These are phyloP conservation scores for Zymoseptoria brevis DNA, from an alignment of 2,329 filamentous ascomycete genomes.

Conservation along the genomic window DNA sequence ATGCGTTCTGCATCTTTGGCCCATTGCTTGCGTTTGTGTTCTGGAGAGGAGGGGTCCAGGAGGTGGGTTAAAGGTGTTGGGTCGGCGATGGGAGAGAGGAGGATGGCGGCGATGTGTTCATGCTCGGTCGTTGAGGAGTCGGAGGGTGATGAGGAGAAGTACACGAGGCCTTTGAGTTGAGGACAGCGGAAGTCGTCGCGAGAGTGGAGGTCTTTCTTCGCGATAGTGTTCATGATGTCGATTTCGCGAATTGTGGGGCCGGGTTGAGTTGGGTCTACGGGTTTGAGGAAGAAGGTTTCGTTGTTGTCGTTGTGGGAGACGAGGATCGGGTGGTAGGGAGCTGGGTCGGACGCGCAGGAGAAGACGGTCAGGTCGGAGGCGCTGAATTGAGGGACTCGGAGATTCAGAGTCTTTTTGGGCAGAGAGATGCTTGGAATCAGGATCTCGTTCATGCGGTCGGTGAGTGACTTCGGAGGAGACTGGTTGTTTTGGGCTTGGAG, in stretches of 20 bases:
- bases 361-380: conserved; percentile 23
- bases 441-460: conserved; percentile 15
- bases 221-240: conserved; percentile 24
- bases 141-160: conserved; percentile 1
- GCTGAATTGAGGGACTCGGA: conserved; percentile 19
- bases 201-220: conserved; percentile 19
- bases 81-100: conserved; percentile 27
- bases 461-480: conserved; percentile 10
- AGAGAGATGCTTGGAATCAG: conserved; percentile 24
- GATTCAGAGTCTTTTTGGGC: conserved; percentile 29
- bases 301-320: conserved; percentile 10
- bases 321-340: conserved; percentile 23
- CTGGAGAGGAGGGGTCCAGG: conserved; percentile 24
- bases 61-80: conserved; percentile 27
- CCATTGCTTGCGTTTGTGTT: conserved; percentile 27
- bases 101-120: conserved; percentile 27
- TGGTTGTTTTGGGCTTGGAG: conserved; percentile 21
- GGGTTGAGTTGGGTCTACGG: conserved; percentile 25
- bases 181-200: conserved; percentile 24
- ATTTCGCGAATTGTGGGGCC: conserved; percentile 30
- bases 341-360: conserved; percentile 16
- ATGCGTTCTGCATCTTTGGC: conserved; percentile 23
- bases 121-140: conserved; percentile 2
- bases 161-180: conserved; percentile 24
- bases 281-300: conserved; percentile 27